Percentiles rank a stretch among this genome's conserved stretches.
These are phyloP conservation scores for Ceratobasidium sp. DNA, from an alignment of 1,284 basidiomycete species.

Conservation along the genomic window DNA sequence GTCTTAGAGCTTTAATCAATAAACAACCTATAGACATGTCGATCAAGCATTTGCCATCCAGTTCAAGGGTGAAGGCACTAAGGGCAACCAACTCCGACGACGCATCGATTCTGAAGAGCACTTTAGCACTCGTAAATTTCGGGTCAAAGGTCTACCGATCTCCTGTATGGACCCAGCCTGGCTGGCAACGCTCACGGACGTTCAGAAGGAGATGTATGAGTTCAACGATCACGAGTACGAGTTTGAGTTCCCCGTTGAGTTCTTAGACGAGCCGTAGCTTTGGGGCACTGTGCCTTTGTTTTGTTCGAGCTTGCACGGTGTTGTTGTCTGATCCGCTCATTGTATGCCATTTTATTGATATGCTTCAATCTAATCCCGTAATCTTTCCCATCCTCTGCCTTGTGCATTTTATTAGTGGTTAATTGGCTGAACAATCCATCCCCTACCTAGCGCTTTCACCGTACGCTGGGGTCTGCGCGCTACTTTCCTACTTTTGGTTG, in stretches of 20 bases:
- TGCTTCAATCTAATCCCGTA: too few relatives aligned
- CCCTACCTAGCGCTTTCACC: too few relatives aligned
- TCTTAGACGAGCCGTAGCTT: not conserved
- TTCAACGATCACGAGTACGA: not conserved
- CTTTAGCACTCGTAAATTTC: not conserved
- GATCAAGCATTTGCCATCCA: not conserved
- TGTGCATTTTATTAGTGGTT: too few relatives aligned
- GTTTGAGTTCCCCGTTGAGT: not conserved
- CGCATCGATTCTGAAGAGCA: not conserved
- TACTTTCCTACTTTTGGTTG: too few relatives aligned
- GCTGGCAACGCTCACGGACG: constrained; percentile 8
- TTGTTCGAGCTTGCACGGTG: not conserved
- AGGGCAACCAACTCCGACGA: not conserved
- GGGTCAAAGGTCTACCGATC: not conserved
- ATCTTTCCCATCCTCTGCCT: too few relatives aligned
- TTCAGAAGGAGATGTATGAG: not conserved
- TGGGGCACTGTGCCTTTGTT: too few relatives aligned
- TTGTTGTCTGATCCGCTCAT: too few relatives aligned
- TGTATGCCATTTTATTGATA: too few relatives aligned
- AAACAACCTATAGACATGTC: not conserved
- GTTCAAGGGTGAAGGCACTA: not conserved
- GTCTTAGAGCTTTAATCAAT: not conserved
- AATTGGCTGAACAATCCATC: too few relatives aligned
- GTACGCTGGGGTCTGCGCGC: too few relatives aligned
- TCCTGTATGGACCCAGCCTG: not conserved